Base-by-base conservation (phyloP, 2,329 filamentous ascomycete species). In the Fusarium keratoplasticum region DNA sequence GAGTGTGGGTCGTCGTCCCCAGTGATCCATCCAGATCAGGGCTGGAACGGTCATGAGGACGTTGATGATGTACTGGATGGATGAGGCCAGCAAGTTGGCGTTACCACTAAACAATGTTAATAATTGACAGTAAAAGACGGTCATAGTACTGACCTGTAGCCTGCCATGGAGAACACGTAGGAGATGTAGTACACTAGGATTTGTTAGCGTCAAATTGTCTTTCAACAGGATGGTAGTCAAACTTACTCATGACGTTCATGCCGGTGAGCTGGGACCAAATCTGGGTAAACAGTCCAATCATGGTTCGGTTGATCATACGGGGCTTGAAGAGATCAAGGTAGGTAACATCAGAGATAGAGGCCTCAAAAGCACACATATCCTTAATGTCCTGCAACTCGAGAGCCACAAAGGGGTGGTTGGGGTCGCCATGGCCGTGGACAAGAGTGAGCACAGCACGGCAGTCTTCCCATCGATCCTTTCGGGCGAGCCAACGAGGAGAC, bases 31-130 rank as follows among this genome's bases (percentile, higher is more conserved):
- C 84, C 86, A 95, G 66, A 95, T 82, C 27, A 96, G 87, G 1
- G 93, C 93, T 0, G 93, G 92, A 4, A 95, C 81, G 0, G 94
- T 96, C 91, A 94, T 94, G 61, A 91, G 69, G 2, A 96, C 93
- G 81, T 95, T 95, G 85, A 96, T 94, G 76, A 95, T 87, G 71
- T 90, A 90, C 74, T 89, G 86, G 20, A 90, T 88, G 6, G 86
- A 87, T 0, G 88, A 89, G 1, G 88, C 88, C 55, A 89, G 83
- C 11, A 90, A 81, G 40, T 87, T 87, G 70, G 87, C 82, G 66
- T 89, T 87, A 11, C 82, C 81, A 14, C 59, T 61, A 2, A 16
- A 14, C 1, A 3, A 7, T 60, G 36, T 61, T 14, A 61, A 40
- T 5, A 8, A 3, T 5, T 20, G 4, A 18, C 4, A 27, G 11